These are phyloP conservation scores for Fusarium sp. DNA, from an alignment of 2,329 filamentous ascomycete genomes.

Conservation along the genomic window DNA sequence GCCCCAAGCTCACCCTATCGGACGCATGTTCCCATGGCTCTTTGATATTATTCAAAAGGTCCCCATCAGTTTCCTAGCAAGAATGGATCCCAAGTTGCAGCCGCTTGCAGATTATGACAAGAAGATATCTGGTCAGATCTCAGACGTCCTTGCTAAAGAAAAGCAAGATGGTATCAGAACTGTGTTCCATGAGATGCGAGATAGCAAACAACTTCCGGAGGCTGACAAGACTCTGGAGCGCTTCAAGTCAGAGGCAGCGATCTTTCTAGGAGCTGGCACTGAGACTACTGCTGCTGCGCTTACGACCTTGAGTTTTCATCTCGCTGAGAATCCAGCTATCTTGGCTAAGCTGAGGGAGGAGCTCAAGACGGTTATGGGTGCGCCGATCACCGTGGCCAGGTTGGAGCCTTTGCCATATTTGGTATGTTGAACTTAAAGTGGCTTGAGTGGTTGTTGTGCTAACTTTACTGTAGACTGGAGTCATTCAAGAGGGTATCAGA, in stretches of 20 bases:
- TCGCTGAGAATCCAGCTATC: background rate
- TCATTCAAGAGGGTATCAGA: conserved; percentile 4
- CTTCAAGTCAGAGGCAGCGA: conserved; percentile 8
- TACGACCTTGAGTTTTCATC: conserved; percentile 1
- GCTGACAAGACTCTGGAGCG: conserved; percentile 5
- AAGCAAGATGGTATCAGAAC: conserved; percentile 4
- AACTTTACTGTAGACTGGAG: background rate
- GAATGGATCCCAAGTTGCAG: conserved; percentile 2
- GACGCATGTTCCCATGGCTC: conserved; percentile 7
- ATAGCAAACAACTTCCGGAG: conserved; percentile 5
- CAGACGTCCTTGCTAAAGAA: background rate
- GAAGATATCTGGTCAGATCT: conserved; percentile 7
- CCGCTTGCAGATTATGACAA: conserved; percentile 4
- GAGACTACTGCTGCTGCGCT: background rate
- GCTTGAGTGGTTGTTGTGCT: background rate
- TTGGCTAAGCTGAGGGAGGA: background rate
- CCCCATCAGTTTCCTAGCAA: background rate
- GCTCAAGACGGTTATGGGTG: background rate
- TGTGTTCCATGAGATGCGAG: conserved; percentile 10
- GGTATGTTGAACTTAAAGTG: background rate
- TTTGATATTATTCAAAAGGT: conserved; percentile 2
- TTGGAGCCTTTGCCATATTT: conserved; percentile 2
- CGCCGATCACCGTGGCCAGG: background rate
- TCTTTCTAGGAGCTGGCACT: conserved; percentile 1
- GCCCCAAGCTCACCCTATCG: conserved; percentile 6